Base-by-base conservation (phyloP, 2,329 filamentous ascomycete species). In the Herpotrichia juniperi region DNA sequence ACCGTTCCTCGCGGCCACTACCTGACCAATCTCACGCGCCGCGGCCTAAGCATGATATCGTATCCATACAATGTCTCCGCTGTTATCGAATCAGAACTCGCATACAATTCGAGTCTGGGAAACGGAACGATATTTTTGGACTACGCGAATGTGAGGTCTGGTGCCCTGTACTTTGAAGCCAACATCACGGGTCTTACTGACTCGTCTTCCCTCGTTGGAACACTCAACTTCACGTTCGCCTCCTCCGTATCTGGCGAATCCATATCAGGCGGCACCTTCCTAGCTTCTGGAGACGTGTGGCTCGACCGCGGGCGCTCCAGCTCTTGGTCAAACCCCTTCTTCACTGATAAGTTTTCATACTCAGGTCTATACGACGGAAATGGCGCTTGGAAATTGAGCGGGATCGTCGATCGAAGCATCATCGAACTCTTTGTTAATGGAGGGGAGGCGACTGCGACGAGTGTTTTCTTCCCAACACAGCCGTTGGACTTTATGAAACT, bases 401-500 rank as follows among this genome's bases (percentile, higher is more conserved):
- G 78, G 1, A 73, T 85, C 2, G 72, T 85, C 4, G 83, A 86
- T 61, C 72, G 81, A 4, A 79, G 75, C 11, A 79, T 86, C 22
- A 69, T 83, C 7, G 83, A 86, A 62, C 68, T 84, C 2, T 85
- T 84, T 57, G 51, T 84, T 24, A 79, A 83, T 50, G 76, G 77
- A 1, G 83, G 82, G 0, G 71, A 79, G 47, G 76, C 78, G 44
- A 75, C 73, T 26, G 83, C 70, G 0, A 84, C 81, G 2, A 74
- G 78, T 40, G 74, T 77, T 0, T 83, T 83, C 60, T 85, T 78
- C 63, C 78, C 83, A 0, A 71, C 72, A 2, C 64, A 73, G 46
- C 73, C 74, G 4, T 53, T 81, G 39, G 76, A 77, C 22, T 61
- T 57, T 2, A 58, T 80, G 53, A 56, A 51, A 4, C 12, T 67